A percentile compares a stretch with the other conserved stretches of the same genome.
phyloP scores from a whole-genome alignment of 805 yeast species.

The Komagataella pastoris region DNA sequence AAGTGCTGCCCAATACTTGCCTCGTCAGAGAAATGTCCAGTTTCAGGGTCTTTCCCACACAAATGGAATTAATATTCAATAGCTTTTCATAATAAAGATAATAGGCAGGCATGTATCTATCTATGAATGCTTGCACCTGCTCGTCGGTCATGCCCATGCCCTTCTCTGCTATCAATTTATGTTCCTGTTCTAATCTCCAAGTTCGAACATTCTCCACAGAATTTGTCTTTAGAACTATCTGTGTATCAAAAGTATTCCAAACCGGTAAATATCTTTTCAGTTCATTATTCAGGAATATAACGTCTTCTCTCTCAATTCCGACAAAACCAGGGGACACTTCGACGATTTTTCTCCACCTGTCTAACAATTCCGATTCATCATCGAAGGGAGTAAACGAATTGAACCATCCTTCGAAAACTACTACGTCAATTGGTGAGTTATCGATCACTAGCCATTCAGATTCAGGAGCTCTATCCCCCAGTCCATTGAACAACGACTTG shows the following conservation, averaged over 20 bases:
- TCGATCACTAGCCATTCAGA: constrained; percentile 21
- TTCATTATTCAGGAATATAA: constrained; percentile 33
- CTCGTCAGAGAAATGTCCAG: not conserved
- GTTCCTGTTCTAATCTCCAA: constrained; percentile 79
- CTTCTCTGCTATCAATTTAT: constrained; percentile 30
- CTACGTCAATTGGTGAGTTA: constrained; percentile 36
- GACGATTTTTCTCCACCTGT: constrained; percentile 12
- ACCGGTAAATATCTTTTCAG: constrained; percentile 34
- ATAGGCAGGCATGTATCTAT: constrained; percentile 81
- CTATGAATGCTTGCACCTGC: constrained; percentile 56
- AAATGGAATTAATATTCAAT: constrained; percentile 3
- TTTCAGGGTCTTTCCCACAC: not conserved
- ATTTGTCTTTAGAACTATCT: constrained; percentile 50
- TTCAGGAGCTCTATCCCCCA: constrained; percentile 56
- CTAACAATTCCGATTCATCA: constrained; percentile 13
- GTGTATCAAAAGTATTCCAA: constrained; percentile 47
- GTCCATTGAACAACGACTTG: constrained; percentile 56
- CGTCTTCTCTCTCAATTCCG: constrained; percentile 6
- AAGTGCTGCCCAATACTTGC: not conserved
- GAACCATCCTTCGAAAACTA: constrained; percentile 92
- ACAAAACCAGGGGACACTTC: constrained; percentile 9
- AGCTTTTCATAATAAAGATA: constrained; percentile 46
- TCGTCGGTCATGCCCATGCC: constrained; percentile 77
- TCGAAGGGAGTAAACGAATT: constrained; percentile 49
- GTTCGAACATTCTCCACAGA: constrained; percentile 47